Percentiles rank a stretch among this genome's conserved stretches.
These are phyloP conservation scores for Penicillium sp. DNA, from an alignment of 2,329 filamentous ascomycete species.

Conservation along the genomic window DNA sequence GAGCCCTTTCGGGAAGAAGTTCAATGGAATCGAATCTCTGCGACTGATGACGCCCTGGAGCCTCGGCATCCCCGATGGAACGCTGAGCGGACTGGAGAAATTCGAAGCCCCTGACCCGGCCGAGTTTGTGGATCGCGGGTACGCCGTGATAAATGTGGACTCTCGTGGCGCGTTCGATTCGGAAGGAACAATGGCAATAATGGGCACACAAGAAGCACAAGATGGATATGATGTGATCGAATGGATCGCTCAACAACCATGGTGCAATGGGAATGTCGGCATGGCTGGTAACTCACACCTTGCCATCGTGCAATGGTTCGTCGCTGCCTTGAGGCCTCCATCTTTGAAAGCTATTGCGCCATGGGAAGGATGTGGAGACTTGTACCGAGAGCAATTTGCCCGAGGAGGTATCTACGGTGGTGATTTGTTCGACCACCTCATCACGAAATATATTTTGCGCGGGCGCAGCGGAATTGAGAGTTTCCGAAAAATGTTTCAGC, in stretches of 20 bases:
- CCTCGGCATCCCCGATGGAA: conserved; percentile 35
- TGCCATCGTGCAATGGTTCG: conserved; percentile 46
- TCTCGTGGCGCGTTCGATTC: conserved; percentile 35
- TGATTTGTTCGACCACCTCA: conserved; percentile 43
- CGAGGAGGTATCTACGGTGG: conserved; percentile 44
- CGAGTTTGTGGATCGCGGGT: conserved; percentile 33
- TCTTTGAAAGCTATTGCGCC: conserved; percentile 47
- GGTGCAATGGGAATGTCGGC: conserved; percentile 49
- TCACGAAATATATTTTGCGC: conserved; percentile 41
- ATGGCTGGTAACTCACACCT: conserved; percentile 50
- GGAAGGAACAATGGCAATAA: conserved; percentile 40
- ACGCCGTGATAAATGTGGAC: conserved; percentile 39
- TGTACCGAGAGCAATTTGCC: conserved; percentile 51
- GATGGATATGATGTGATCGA: conserved; percentile 52
- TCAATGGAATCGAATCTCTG: conserved; percentile 41
- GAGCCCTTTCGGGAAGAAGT: conserved; percentile 51
- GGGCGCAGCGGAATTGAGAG: conserved; percentile 42
- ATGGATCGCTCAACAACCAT: conserved; percentile 41
- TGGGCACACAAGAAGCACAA: conserved; percentile 48
- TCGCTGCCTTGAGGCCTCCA: conserved; percentile 46
- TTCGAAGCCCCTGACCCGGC: conserved; percentile 48
- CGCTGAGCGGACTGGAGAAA: conserved; percentile 38
- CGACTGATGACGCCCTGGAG: conserved; percentile 40
- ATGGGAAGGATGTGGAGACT: conserved; percentile 51
- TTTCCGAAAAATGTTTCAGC: conserved; percentile 45